Conservation (phyloP, 768 basidiomycete genomes). For the Hirschioporus abietinus region DNA sequence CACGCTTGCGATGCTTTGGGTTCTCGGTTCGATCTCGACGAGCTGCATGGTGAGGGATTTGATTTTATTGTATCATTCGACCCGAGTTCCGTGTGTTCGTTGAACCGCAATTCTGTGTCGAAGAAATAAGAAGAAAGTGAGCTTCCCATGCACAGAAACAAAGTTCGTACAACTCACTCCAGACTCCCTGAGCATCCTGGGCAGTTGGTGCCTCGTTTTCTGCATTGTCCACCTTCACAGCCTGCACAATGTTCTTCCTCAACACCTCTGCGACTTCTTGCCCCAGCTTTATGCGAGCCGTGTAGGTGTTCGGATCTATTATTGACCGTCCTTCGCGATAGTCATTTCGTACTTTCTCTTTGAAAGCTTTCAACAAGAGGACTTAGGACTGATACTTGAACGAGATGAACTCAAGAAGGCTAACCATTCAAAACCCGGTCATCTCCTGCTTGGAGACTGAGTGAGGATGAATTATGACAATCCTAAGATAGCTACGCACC, state of each 20-base stretch:
- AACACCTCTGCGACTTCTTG: conserved; percentile 71
- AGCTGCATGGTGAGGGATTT: conserved; percentile 3
- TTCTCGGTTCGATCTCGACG: neutral
- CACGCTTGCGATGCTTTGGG: neutral
- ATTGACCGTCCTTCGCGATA: conserved; percentile 36
- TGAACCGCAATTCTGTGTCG: conserved; percentile 62
- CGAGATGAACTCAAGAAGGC: conserved; percentile 5
- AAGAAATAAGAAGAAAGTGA: conserved; percentile 3
- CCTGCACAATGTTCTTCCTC: conserved; percentile 84
- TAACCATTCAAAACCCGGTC: conserved; percentile 48
- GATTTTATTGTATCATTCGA: conserved; percentile 73
- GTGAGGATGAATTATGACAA: conserved; percentile 7
- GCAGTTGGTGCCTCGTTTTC: conserved; percentile 16
- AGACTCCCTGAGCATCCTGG: conserved; percentile 38
- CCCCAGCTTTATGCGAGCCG: conserved; percentile 52
- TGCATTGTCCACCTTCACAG: conserved; percentile 36
- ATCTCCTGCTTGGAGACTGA: conserved; percentile 42
- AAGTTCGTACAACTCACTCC: conserved; percentile 41
- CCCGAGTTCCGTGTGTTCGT: conserved; percentile 80
- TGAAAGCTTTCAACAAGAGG: conserved; percentile 51
- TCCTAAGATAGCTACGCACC: conserved; percentile 34
- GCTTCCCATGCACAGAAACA: neutral
- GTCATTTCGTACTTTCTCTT: conserved; percentile 59
- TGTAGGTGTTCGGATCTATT: conserved; percentile 42
- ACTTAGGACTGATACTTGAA: conserved; percentile 11